Evolutionary conservation across 148 eudicot species (phyloP).

Genomic region (Persicaria tinctoria): DNA sequence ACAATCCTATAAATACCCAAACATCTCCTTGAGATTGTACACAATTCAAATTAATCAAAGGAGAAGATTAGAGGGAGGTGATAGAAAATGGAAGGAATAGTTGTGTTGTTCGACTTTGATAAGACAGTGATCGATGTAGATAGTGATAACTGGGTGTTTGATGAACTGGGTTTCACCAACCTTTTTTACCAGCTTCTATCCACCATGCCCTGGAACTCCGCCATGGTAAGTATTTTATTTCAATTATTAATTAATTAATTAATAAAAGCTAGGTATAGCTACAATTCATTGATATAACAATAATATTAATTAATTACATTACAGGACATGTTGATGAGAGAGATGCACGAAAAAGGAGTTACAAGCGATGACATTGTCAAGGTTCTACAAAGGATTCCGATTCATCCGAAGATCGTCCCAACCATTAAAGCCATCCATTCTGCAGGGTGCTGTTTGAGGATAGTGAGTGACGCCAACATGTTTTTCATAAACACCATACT

Average conservation of each 20-base stretch:
- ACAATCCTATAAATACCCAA: too few species aligned
- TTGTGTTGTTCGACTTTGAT: constrained; percentile 72
- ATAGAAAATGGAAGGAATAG: constrained; percentile 20
- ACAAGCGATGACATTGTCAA: constrained; percentile 46
- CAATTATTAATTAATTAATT: not conserved
- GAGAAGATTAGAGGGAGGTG: not conserved
- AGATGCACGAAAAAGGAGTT: constrained; percentile 61
- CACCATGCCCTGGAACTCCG: constrained; percentile 72
- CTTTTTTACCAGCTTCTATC: constrained; percentile 61
- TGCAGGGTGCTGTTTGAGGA: constrained; percentile 75
- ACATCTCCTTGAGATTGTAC: too few species aligned
- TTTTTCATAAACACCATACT: constrained; percentile 78
- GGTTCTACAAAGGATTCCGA: constrained; percentile 48
- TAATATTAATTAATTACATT: not conserved
- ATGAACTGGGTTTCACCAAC: constrained; percentile 61
- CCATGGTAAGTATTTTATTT: constrained; percentile 44
- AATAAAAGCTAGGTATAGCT: not conserved
- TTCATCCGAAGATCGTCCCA: constrained; percentile 56
- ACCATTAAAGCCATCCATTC: constrained; percentile 65
- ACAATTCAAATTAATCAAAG: too few species aligned
- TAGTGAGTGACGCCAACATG: constrained; percentile 79
- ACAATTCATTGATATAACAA: not conserved
- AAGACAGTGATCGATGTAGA: constrained; percentile 67
- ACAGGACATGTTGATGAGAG: constrained; percentile 76
- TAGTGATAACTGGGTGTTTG: constrained; percentile 78